Base-by-base conservation (phyloP, 768 basidiomycete species). In the Naganishia vaughanmartiniae region DNA sequence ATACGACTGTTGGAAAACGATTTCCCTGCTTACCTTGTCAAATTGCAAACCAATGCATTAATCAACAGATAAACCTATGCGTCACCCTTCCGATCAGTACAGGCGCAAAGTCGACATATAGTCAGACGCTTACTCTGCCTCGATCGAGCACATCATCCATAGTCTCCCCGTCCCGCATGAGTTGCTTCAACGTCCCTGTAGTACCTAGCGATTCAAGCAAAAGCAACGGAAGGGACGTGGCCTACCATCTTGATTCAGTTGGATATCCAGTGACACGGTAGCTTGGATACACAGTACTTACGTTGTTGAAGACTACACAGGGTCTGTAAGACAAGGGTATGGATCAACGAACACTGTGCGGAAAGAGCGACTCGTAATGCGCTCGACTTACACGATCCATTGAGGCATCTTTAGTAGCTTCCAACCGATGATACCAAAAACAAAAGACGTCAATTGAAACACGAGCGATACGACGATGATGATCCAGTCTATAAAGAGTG, bases 271-370 rank as follows among this genome's bases (percentile, higher is more conserved):
- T 3, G 24, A 46, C 45, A 17, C 17, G 4, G 21, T 0, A 58
- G 54, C 15, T 17, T 4, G 15, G 5, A 21, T 46, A 15, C 14
- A 17, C 48, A 12, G 21, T 28, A 30, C 60, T 26, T 15, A 77
- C 80, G 67, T 81, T 80, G 75, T 79, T 78, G 75, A 81, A 80
- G 1, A 81, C 70, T 76, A 80, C 75, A 54, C 75, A 74, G 5
- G 79, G 79, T 11, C 76, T 79, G n/a, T 68, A 9, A 6, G n/a
- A 54, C 24, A 57, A 2, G 65, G 46, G 14, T 10, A 17, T 0
- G 30, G n/a, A 56, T 54, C 19, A 45, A 36, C 39, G 2, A 10
- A 14, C 30, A 11, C 21, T 19, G 21, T 19, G 26, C 19, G 14
- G 24, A 48, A 26, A 70, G 9, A 1, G 19, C n/a, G 63, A 2